Percentiles rank a stretch among this genome's conserved stretches.
phyloP scores from a whole-genome alignment of 164 flowering plant species.

The Saururus chinensis region DNA sequence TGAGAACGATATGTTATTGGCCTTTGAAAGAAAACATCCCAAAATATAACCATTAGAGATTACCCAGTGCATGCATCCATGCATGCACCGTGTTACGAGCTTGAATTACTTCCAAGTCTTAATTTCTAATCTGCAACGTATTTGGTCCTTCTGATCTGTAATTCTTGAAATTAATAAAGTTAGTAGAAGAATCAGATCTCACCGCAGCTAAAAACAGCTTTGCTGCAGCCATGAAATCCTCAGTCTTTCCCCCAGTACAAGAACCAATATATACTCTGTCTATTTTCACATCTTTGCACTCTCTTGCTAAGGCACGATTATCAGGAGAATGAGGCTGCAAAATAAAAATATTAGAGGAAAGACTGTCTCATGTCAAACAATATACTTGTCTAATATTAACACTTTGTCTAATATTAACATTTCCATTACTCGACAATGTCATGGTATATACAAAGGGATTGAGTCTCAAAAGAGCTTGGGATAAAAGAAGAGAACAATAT shows the following conservation, averaged over 20 bases:
- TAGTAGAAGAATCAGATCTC: conserved; percentile 16
- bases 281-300: conserved; percentile 95
- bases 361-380: neutral
- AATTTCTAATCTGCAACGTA: too few species aligned
- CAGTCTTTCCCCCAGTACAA: conserved; percentile 98
- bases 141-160: neutral
- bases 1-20: neutral
- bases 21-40: neutral
- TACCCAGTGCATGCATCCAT: too few species aligned
- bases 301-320: conserved; percentile 92
- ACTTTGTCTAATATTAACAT: too few species aligned
- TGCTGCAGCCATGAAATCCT: conserved; percentile 94
- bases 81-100: too few species aligned
- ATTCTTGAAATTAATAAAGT: neutral
- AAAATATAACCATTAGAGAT: too few species aligned
- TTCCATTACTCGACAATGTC: too few species aligned
- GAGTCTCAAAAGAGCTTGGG: too few species aligned
- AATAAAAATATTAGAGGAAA: neutral
- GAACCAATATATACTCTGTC: conserved; percentile 98
- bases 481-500: too few species aligned
- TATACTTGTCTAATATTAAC: neutral
- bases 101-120: too few species aligned
- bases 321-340: conserved; percentile 99
- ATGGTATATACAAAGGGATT: too few species aligned
- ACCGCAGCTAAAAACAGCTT: conserved; percentile 86